phyloP scores from a whole-genome alignment of 2,329 filamentous ascomycete species.

The Whalleya microplaca region DNA sequence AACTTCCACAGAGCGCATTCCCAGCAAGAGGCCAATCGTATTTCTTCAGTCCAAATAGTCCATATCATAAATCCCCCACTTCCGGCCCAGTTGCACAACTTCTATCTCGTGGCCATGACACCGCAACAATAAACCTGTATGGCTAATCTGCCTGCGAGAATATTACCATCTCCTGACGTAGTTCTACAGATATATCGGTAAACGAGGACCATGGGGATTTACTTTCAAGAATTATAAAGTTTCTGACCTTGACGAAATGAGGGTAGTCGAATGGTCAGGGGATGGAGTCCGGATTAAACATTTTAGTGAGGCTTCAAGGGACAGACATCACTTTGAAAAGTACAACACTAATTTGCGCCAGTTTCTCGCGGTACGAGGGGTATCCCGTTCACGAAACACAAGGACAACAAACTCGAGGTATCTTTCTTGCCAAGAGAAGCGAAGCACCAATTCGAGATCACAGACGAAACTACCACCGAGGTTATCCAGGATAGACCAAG shows the following conservation, averaged over 20 bases:
- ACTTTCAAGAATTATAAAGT: constrained; percentile 14
- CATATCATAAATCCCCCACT: not conserved
- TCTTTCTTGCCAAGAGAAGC: constrained; percentile 23
- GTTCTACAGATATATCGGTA: constrained; percentile 10
- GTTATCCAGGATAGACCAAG: constrained; percentile 3
- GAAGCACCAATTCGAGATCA: constrained; percentile 24
- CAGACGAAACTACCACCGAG: constrained; percentile 1
- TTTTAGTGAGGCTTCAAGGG: constrained; percentile 11
- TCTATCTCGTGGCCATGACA: not conserved
- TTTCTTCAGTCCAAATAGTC: not conserved
- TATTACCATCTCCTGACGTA: not conserved
- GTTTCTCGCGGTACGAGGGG: constrained; percentile 11
- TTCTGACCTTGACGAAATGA: constrained; percentile 5
- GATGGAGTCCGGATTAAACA: constrained; percentile 15
- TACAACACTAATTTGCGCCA: constrained; percentile 4
- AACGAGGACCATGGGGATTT: constrained; percentile 3
- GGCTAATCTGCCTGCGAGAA: not conserved
- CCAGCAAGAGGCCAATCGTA: not conserved
- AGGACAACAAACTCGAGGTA: constrained; percentile 21
- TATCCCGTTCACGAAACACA: constrained; percentile 28
- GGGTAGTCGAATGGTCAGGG: constrained; percentile 23
- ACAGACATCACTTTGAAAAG: not conserved
- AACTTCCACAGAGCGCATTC: constrained; percentile 14
- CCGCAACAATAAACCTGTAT: not conserved
- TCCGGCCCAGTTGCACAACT: too few species aligned